A percentile compares a stretch with the other conserved stretches of the same genome.
phyloP scores from a whole-genome alignment of 495 filamentous ascomycete genomes.

The Penicillium coffeae region DNA sequence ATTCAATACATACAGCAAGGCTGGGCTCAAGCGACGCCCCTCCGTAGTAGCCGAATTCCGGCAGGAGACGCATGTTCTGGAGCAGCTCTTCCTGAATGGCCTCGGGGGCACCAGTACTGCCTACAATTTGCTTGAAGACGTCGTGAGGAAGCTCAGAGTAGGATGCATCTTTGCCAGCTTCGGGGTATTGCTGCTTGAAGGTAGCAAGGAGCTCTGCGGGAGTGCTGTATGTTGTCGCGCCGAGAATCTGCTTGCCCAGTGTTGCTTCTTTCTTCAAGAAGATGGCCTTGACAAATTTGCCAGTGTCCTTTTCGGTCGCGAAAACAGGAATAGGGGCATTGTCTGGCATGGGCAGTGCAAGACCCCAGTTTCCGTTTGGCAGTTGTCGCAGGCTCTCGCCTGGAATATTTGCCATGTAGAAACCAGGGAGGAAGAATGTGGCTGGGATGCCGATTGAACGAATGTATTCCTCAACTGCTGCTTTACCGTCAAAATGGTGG shows the following conservation, averaged over 20 bases:
- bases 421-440: slow-evolving; percentile 55
- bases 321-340: slow-evolving; percentile 49
- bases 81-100: slow-evolving; percentile 43
- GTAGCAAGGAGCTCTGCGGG: too few relatives aligned
- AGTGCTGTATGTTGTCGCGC: too few relatives aligned
- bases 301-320: slow-evolving; percentile 49
- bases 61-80: slow-evolving; percentile 50
- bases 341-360: slow-evolving; percentile 12
- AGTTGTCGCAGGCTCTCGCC: slow-evolving; percentile 13
- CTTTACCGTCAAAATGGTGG: slow-evolving; percentile 36
- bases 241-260: slow-evolving; percentile 25
- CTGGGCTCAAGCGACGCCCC: slow-evolving; percentile 26
- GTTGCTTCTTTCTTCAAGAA: slow-evolving; percentile 16
- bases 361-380: slow-evolving; percentile 18
- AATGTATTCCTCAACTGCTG: slow-evolving; percentile 38
- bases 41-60: slow-evolving; percentile 50
- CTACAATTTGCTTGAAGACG: slow-evolving; percentile 40
- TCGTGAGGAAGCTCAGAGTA: slow-evolving; percentile 34
- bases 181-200: too few relatives aligned
- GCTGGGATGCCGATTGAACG: slow-evolving; percentile 39
- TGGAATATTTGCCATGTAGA: slow-evolving; percentile 53
- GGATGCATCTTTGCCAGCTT: too few relatives aligned
- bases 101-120: slow-evolving; percentile 42
- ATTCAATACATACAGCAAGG: too few relatives aligned
- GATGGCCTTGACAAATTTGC: slow-evolving; percentile 26